Percentiles rank a stretch among this genome's conserved stretches.
phyloP scores from a whole-genome alignment of 345 rosid species.

The Kandelia obovata region DNA sequence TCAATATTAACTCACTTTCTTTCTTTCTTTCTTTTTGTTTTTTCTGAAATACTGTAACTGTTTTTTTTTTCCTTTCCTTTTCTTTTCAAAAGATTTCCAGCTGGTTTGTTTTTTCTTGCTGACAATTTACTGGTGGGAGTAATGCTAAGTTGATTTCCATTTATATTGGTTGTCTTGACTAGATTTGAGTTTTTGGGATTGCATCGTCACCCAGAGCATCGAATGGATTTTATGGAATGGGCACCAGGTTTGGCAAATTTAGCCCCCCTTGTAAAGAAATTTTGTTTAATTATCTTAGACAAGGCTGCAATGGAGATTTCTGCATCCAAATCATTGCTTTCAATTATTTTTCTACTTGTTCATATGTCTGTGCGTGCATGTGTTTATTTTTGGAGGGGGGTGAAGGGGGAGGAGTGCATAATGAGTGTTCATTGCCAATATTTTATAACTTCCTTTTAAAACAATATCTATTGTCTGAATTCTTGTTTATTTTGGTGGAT shows the following conservation, averaged over 20 bases:
- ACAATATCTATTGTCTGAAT: not conserved
- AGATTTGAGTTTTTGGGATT: conserved; percentile 76
- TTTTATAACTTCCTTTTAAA: not conserved
- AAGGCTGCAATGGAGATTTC: not conserved
- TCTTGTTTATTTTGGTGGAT: conserved; percentile 8
- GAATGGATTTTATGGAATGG: conserved; percentile 93
- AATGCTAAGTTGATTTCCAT: conserved; percentile 10
- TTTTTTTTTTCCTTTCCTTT: not conserved
- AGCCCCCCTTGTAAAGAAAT: not conserved
- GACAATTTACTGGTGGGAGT: conserved; percentile 5
- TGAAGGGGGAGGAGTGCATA: not conserved
- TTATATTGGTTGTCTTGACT: conserved; percentile 12
- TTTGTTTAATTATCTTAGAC: not conserved
- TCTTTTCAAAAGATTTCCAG: not conserved
- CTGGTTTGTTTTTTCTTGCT: not conserved
- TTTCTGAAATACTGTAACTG: too few species aligned
- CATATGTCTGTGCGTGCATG: not conserved
- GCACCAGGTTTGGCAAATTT: conserved; percentile 72
- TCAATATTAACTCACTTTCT: conserved; percentile 3
- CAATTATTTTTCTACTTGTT: not conserved
- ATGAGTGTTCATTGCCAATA: not conserved
- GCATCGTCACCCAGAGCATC: conserved; percentile 87
- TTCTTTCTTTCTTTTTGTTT: not conserved
- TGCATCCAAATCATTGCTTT: conserved; percentile 3
- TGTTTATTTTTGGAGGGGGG: too few species aligned